Evolutionary conservation across 768 basidiomycete species (phyloP), one percentile per base, ranked within the genome.

Genomic region (Hypholoma fasciculare): DNA sequence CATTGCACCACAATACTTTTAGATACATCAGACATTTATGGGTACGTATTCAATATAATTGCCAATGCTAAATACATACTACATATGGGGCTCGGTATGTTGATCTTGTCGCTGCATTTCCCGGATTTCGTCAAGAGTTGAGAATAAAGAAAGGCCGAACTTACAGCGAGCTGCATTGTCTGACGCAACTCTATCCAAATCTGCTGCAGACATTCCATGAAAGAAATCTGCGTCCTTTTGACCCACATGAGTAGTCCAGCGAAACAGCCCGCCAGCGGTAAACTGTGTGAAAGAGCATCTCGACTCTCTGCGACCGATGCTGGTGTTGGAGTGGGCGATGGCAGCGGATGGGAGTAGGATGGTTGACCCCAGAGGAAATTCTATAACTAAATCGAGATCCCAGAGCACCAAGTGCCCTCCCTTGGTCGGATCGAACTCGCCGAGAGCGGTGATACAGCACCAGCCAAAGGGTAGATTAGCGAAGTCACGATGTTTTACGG

Each of bases 261-360:
- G 30, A 34, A 62, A 62, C 36, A 62, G 57, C 3, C 53, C 53
- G 3, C 54, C 61, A 3, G 57, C 48, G 4, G 30, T 42, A 34
- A 50, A 63, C 44, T 63, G 58, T 3, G 58, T 63, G 34, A 63
- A 56, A 2, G 61, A 59, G 51, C 36, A 52, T 14, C 61, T 17
- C 4, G 17, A 19, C 23, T 63, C 51, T 14, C 37, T 17, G 9
- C 19, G 19, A 2, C 30, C 30, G 37, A 63, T 57, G 2, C 54
- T 34, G 5, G 44, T 49, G 47, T 63, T 63, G 30, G 42, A 53
- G 30, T 63, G 58, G 7, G 49, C 37, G 9, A 63, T 20, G 11
- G 55, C 39, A 5, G 61, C 61, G 2, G 61, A 63, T 5, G 50
- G 61, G 16, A 63, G 49, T 5, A 62, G 23, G 20, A 52, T 48